phyloP scores from a whole-genome alignment of 352 stramenopile genomes.

The Globisporangium solare region DNA sequence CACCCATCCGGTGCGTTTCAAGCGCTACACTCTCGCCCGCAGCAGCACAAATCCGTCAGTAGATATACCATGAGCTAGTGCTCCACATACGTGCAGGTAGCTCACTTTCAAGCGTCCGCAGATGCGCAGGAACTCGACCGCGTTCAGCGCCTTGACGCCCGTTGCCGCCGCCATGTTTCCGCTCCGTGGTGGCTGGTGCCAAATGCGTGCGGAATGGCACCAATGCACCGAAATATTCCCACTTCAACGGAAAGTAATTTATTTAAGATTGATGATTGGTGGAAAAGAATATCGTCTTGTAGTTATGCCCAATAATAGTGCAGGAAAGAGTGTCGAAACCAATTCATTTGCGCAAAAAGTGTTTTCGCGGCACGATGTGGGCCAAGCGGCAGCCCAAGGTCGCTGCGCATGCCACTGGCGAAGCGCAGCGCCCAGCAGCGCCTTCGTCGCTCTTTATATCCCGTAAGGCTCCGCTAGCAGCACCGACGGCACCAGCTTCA shows the following conservation, averaged over 20 bases:
- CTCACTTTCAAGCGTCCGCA: constrained; percentile 71
- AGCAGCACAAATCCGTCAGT: not conserved
- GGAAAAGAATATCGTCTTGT: not conserved
- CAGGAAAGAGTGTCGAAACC: too few species aligned
- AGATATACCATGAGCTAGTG: too few species aligned
- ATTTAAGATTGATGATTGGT: constrained; percentile 1
- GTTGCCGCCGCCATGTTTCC: constrained; percentile 41
- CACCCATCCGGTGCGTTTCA: constrained; percentile 93
- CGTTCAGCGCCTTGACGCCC: constrained; percentile 56
- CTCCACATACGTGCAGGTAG: not conserved
- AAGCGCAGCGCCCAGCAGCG: not conserved
- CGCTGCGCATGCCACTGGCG: too few species aligned
- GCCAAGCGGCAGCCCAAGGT: constrained; percentile 21
- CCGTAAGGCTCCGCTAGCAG: not conserved
- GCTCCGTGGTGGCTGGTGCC: not conserved
- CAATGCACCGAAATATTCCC: not conserved
- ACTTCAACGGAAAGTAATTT: constrained; percentile 2
- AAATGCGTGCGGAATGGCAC: too few species aligned
- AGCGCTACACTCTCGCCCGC: constrained; percentile 32
- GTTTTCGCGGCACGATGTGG: constrained; percentile 26
- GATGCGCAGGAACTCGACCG: constrained; percentile 78
- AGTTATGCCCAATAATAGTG: too few species aligned
- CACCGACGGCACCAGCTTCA: not conserved
- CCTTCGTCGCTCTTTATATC: constrained; percentile 10
- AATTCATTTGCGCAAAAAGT: too few species aligned